phyloP scores from a whole-genome alignment of 768 basidiomycete genomes.

The Boletus rufocinnamomeus region DNA sequence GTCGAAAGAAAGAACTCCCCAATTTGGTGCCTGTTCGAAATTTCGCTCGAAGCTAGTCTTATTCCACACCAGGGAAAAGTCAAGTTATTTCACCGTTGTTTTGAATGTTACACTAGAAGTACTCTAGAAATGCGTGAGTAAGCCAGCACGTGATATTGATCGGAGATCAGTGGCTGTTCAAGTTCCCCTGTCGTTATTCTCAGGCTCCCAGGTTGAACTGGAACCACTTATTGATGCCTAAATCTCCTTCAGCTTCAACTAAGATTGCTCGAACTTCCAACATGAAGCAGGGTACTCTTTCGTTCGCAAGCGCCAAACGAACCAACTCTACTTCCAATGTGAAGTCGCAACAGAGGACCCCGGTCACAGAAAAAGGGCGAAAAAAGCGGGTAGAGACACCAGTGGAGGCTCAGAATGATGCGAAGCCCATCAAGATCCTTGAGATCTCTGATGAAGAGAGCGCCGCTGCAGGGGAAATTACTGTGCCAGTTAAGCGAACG shows the following conservation, averaged over 20 bases:
- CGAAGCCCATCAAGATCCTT: not conserved
- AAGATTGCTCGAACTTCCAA: not conserved
- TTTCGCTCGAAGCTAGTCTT: too few species aligned
- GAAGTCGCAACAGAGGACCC: constrained; percentile 21
- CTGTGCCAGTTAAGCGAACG: constrained; percentile 27
- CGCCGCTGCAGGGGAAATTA: not conserved
- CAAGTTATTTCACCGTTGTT: too few species aligned
- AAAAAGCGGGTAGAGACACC: constrained; percentile 3
- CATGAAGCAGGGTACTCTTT: constrained; percentile 46
- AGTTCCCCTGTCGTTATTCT: constrained; percentile 23
- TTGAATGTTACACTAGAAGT: too few species aligned
- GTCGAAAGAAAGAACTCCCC: too few species aligned
- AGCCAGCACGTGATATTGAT: constrained; percentile 13
- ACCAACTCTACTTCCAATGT: constrained; percentile 32
- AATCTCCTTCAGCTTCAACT: constrained; percentile 1
- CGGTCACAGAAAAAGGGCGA: constrained; percentile 10
- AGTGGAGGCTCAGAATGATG: not conserved
- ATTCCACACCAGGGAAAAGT: too few species aligned
- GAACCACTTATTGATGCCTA: not conserved
- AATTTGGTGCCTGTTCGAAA: too few species aligned
- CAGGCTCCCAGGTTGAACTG: not conserved
- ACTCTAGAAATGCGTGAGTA: not conserved
- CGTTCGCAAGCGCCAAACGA: constrained; percentile 50
- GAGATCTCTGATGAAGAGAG: constrained; percentile 27
- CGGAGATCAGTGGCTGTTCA: constrained; percentile 3